Conservation (phyloP, 305 asterid species). For the Salvia sclarea region DNA sequence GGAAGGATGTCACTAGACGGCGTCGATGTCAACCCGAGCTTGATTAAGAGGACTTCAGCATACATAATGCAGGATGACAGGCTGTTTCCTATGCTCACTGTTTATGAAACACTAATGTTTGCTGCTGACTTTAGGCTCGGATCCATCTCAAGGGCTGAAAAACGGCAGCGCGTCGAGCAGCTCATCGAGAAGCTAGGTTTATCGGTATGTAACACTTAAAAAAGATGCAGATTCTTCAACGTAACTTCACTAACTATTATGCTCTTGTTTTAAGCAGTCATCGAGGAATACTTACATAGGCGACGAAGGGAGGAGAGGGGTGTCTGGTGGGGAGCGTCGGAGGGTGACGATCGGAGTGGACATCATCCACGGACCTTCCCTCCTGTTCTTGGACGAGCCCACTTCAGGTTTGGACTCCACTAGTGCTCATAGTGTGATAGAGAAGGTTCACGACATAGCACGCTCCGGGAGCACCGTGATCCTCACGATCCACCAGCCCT, state of each 20-base stretch:
- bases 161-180: slow-evolving; percentile 58
- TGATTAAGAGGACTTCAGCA: slow-evolving; percentile 68
- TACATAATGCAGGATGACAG: slow-evolving; percentile 84
- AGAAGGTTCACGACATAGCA: slow-evolving; percentile 77
- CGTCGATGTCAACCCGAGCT: slow-evolving; percentile 59
- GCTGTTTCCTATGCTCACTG: slow-evolving; percentile 76
- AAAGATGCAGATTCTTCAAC: not conserved
- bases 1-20: slow-evolving; percentile 66
- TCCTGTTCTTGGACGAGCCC: slow-evolving; percentile 79
- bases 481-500: slow-evolving; percentile 89
- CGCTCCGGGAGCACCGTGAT: slow-evolving; percentile 76
- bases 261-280: slow-evolving; percentile 42
- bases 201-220: slow-evolving; percentile 33
- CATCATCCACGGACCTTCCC: slow-evolving; percentile 84
- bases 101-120: slow-evolving; percentile 82
- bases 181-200: slow-evolving; percentile 65
- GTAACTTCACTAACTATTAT: not conserved
- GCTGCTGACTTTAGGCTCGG: slow-evolving; percentile 87
- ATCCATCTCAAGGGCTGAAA: slow-evolving; percentile 49
- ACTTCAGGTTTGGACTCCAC: slow-evolving; percentile 87
- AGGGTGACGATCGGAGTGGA: slow-evolving; percentile 85
- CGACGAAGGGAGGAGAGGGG: slow-evolving; percentile 82
- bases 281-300: slow-evolving; percentile 83
- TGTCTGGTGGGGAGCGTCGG: slow-evolving; percentile 88
- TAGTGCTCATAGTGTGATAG: slow-evolving; percentile 79